Evolutionary conservation across 1,284 basidiomycete species (phyloP).

Genomic region (Sporisorium iseilematis-ciliati): DNA sequence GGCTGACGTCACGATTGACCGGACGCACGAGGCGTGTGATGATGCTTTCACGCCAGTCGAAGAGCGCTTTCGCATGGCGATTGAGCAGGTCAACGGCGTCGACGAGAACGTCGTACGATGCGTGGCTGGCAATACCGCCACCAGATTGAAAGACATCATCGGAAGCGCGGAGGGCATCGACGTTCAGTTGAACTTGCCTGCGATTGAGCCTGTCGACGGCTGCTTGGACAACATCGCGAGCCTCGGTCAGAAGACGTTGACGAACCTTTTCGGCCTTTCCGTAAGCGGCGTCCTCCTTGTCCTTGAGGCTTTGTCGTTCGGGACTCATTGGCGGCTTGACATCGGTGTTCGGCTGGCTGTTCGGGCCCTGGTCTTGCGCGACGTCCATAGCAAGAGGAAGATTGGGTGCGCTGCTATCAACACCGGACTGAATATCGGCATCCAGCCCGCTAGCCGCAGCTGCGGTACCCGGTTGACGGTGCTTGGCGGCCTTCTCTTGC

Average conservation of each 20-base stretch:
- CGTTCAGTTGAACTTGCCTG: constrained; percentile 4
- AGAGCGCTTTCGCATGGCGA: constrained; percentile 48
- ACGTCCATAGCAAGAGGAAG: not conserved
- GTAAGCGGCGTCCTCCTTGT: constrained; percentile 58
- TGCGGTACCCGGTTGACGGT: not conserved
- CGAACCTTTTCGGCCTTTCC: constrained; percentile 58
- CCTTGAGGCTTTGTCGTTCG: constrained; percentile 38
- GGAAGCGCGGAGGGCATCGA: constrained; percentile 11
- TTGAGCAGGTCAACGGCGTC: constrained; percentile 38
- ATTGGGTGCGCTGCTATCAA: not conserved
- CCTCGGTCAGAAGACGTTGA: constrained; percentile 54
- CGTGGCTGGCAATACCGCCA: constrained; percentile 31
- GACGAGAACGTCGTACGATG: constrained; percentile 13
- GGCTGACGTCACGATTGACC: constrained; percentile 64
- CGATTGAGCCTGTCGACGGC: constrained; percentile 26
- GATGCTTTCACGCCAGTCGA: constrained; percentile 58
- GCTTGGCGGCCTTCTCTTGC: constrained; percentile 1
- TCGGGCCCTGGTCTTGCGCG: no score
- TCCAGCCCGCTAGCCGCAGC: not conserved
- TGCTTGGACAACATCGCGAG: constrained; percentile 48
- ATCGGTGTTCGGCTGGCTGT: not conserved
- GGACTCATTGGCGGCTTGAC: constrained; percentile 14
- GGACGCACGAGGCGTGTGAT: constrained; percentile 46
- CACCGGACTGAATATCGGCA: constrained; percentile 7
- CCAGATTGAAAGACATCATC: constrained; percentile 27